These are phyloP conservation scores for Xylaria scruposa DNA, from an alignment of 495 filamentous ascomycete species.

Conservation along the genomic window DNA sequence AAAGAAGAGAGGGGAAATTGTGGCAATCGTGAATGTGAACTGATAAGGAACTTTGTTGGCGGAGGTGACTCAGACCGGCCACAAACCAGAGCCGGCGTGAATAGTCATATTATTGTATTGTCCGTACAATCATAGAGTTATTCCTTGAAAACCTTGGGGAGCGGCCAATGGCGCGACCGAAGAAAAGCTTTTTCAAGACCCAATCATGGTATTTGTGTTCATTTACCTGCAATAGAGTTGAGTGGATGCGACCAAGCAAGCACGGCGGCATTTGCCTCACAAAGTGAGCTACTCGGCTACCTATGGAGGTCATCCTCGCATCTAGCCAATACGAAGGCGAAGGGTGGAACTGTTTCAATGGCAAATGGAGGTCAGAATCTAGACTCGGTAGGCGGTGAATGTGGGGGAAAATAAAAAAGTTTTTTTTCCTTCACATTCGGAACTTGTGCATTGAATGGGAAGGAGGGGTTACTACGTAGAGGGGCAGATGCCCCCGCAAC, in stretches of 20 bases:
- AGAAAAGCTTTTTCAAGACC: constrained; percentile 5
- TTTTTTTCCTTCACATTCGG: constrained; percentile 22
- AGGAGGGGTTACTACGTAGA: constrained; percentile 40
- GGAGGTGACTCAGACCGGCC: constrained; percentile 19
- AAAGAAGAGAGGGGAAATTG: constrained; percentile 21
- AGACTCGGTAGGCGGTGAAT: constrained; percentile 25
- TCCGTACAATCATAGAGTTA: not conserved
- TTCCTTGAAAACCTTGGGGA: not conserved
- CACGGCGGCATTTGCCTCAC: constrained; percentile 24
- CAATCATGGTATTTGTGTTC: constrained; percentile 2
- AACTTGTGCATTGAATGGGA: constrained; percentile 39
- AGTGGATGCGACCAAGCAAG: not conserved
- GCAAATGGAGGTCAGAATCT: not conserved
- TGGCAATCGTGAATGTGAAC: not conserved
- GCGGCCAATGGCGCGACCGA: not conserved
- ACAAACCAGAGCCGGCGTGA: constrained; percentile 2
- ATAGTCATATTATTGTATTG: not conserved
- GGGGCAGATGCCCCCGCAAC: constrained; percentile 41
- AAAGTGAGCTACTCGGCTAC: not conserved
- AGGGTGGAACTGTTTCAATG: not conserved
- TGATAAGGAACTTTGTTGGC: constrained; percentile 9
- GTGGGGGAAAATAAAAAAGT: constrained; percentile 30
- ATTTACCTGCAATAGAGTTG: not conserved
- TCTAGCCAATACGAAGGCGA: constrained; percentile 6
- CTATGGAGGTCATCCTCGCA: not conserved